phyloP scores from a whole-genome alignment of 495 filamentous ascomycete species.

The Penicillium canariense region DNA sequence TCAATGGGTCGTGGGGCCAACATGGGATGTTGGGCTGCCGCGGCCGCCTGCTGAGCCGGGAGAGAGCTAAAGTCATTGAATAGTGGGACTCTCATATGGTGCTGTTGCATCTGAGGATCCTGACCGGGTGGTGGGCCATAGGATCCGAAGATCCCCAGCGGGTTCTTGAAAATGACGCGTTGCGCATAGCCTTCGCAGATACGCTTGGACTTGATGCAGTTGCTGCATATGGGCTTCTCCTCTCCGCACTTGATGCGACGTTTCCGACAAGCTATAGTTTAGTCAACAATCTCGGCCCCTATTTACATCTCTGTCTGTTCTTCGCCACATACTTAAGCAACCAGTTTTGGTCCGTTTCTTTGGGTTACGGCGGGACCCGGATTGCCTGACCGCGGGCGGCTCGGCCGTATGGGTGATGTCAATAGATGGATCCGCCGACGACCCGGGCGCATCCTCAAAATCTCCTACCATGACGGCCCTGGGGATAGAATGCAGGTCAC shows the following conservation, averaged over 20 bases:
- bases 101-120: conserved; percentile 22
- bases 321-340: conserved; percentile 73
- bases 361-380: conserved; percentile 24
- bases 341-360: conserved; percentile 92
- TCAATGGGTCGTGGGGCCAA: conserved; percentile 34
- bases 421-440: not conserved
- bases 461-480: not conserved
- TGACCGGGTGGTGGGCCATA: conserved; percentile 28
- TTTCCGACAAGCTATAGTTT: conserved; percentile 74
- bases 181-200: conserved; percentile 94
- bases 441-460: not conserved
- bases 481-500: not conserved
- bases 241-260: conserved; percentile 97
- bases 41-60: conserved; percentile 29
- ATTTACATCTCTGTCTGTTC: not conserved
- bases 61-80: conserved; percentile 22
- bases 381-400: conserved; percentile 13
- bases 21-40: conserved; percentile 33
- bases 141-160: conserved; percentile 58
- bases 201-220: conserved; percentile 94
- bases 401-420: conserved; percentile 5
- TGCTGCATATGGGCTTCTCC: conserved; percentile 83
- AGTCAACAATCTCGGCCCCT: conserved; percentile 10
- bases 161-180: conserved; percentile 88
- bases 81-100: conserved; percentile 17